Percentiles rank a stretch among this genome's conserved stretches.
Conservation (phyloP, 2,329 filamentous ascomycete species). For the Talaromyces sp. region DNA sequence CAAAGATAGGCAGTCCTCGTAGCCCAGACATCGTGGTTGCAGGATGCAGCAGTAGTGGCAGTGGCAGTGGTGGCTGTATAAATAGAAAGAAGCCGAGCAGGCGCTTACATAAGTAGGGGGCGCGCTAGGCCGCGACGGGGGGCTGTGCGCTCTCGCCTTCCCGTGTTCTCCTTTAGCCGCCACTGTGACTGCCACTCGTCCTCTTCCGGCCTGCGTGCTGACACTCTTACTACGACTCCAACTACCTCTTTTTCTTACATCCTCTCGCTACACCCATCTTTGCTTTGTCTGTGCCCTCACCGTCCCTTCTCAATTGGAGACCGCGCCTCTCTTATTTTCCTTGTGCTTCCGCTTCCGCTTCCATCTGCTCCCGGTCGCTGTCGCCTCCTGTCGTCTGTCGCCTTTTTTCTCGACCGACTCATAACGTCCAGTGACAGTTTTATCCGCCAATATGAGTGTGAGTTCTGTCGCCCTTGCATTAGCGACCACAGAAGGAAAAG, state of each 20-base stretch:
- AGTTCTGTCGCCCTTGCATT: background rate
- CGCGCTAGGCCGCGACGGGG: too few relatives aligned
- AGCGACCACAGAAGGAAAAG: too few relatives aligned
- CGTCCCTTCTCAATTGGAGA: background rate
- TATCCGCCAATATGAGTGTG: conserved; percentile 9
- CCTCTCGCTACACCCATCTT: background rate
- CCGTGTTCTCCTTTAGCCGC: too few relatives aligned
- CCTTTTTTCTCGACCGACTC: background rate
- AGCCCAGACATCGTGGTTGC: background rate
- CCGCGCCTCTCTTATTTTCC: background rate
- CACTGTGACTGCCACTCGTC: background rate
- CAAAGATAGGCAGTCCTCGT: background rate
- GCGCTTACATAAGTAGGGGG: background rate
- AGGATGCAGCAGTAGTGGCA: too few relatives aligned
- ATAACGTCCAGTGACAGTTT: background rate
- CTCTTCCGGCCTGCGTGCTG: background rate
- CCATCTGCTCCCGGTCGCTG: conserved; percentile 7
- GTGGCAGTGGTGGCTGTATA: background rate
- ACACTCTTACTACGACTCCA: background rate
- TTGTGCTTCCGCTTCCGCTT: background rate
- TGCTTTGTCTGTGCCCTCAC: background rate
- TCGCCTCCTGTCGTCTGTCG: conserved; percentile 6
- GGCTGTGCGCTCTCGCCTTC: background rate
- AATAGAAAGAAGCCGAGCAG: background rate
- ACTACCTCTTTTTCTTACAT: background rate